Conservation (phyloP, 176 grass and related monocot species). For the Bonia amplexicaulis region DNA sequence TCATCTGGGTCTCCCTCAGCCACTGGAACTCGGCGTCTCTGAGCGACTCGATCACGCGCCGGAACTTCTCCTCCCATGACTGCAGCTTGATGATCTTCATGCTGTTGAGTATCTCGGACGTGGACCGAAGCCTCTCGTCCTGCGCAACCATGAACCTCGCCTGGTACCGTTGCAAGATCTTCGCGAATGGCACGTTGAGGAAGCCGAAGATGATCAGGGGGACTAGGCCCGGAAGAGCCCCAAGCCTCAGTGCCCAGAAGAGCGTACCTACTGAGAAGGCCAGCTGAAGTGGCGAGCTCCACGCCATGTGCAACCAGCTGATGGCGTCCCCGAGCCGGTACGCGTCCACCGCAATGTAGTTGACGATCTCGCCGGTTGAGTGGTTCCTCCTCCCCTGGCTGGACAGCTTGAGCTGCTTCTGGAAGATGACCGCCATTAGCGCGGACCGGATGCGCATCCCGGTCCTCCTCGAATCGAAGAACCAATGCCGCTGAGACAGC, state of each 20-base stretch:
- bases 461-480: constrained; percentile 60
- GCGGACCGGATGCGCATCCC: constrained; percentile 83
- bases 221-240: constrained; percentile 68
- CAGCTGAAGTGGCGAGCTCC: constrained; percentile 70
- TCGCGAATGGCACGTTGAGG: constrained; percentile 80
- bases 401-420: constrained; percentile 83
- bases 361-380: constrained; percentile 71
- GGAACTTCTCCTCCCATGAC: constrained; percentile 81
- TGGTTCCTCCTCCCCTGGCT: constrained; percentile 64
- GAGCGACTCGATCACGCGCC: constrained; percentile 39
- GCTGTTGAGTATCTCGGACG: constrained; percentile 78
- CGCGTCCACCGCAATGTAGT: constrained; percentile 83
- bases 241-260: constrained; percentile 69
- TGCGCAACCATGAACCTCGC: constrained; percentile 82
- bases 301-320: constrained; percentile 83
- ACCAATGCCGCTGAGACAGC: constrained; percentile 79
- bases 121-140: constrained; percentile 67
- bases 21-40: constrained; percentile 77
- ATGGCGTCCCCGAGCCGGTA: constrained; percentile 81
- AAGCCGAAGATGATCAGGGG: constrained; percentile 64
- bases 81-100: constrained; percentile 99
- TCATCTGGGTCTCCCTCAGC: constrained; percentile 63
- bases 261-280: constrained; percentile 49
- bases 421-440: constrained; percentile 64
- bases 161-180: constrained; percentile 62